A percentile compares a stretch with the other conserved stretches of the same genome.
Conservation (phyloP, 2,329 filamentous ascomycete species). For the Sporothrix pallida region DNA sequence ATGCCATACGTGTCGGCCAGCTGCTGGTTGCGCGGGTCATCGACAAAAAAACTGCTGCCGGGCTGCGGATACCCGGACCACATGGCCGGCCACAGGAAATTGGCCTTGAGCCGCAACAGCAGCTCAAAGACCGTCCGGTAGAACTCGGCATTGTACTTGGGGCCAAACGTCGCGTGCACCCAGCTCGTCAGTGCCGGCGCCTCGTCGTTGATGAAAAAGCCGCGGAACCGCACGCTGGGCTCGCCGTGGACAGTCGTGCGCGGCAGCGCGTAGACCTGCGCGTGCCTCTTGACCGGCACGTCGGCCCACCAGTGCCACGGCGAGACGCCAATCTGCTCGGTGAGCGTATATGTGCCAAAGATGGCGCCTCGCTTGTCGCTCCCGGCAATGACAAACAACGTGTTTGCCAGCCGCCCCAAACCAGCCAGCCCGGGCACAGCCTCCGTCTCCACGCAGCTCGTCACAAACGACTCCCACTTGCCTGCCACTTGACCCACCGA, state of each 20-base stretch:
- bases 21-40: constrained; percentile 63
- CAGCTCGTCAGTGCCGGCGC: constrained; percentile 40
- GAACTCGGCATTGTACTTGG: constrained; percentile 56
- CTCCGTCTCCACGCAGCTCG: background rate
- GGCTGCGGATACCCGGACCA: constrained; percentile 60
- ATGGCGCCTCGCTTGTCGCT: constrained; percentile 66
- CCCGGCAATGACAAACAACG: constrained; percentile 61
- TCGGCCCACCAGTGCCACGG: constrained; percentile 69
- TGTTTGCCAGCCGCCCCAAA: background rate
- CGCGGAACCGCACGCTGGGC: constrained; percentile 64
- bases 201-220: constrained; percentile 66
- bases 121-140: constrained; percentile 69
- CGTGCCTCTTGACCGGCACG: constrained; percentile 54
- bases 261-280: constrained; percentile 55
- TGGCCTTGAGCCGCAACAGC: constrained; percentile 63
- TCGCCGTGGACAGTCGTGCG: constrained; percentile 49
- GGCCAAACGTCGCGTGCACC: constrained; percentile 15
- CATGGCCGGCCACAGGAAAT: constrained; percentile 72
- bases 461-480: background rate
- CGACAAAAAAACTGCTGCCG: constrained; percentile 64
- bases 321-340: constrained; percentile 66
- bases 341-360: constrained; percentile 65
- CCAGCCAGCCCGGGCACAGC: too few relatives aligned
- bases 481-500: background rate
- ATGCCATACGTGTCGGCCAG: constrained; percentile 68